Conservation (phyloP, 371 early-diverging fungal genomes). For the Apophysomyces sp. region DNA sequence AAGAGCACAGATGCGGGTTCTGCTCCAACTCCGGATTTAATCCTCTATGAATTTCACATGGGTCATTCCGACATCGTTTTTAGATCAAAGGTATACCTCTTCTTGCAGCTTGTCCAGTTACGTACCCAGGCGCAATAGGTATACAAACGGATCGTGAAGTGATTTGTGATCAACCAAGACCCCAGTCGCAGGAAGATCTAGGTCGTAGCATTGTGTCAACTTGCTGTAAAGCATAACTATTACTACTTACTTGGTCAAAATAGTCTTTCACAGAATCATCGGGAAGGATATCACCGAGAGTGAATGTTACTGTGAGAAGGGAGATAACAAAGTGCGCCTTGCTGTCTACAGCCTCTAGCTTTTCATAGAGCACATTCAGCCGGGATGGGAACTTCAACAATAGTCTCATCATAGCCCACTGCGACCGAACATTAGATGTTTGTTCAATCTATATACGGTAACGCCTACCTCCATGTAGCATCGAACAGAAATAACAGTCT, state of each 20-base stretch:
- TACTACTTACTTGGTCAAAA: constrained; percentile 23
- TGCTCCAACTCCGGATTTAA: constrained; percentile 20
- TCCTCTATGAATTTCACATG: background rate
- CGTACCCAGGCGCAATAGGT: constrained; percentile 37
- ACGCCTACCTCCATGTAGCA: constrained; percentile 49
- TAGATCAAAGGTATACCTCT: constrained; percentile 6
- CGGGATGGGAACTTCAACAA: constrained; percentile 27
- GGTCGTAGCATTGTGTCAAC: background rate
- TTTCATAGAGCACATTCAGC: constrained; percentile 20
- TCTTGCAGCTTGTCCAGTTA: constrained; percentile 27
- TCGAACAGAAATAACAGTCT: constrained; percentile 48
- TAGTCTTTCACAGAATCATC: constrained; percentile 12
- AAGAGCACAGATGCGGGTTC: constrained; percentile 23
- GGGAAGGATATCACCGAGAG: constrained; percentile 30
- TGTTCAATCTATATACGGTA: background rate
- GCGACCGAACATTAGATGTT: background rate
- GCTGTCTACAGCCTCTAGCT: constrained; percentile 28
- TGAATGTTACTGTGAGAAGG: constrained; percentile 40
- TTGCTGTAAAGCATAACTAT: too few relatives aligned
- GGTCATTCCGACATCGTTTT: background rate
- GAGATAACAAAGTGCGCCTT: constrained; percentile 50
- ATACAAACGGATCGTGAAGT: constrained; percentile 42
- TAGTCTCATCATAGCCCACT: constrained; percentile 37
- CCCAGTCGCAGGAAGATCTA: constrained; percentile 33
- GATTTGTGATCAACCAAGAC: constrained; percentile 46